Percentiles rank a stretch among this genome's conserved stretches.
phyloP scores from a whole-genome alignment of 2,329 filamentous ascomycete genomes.

The Exophiala aquamarina region DNA sequence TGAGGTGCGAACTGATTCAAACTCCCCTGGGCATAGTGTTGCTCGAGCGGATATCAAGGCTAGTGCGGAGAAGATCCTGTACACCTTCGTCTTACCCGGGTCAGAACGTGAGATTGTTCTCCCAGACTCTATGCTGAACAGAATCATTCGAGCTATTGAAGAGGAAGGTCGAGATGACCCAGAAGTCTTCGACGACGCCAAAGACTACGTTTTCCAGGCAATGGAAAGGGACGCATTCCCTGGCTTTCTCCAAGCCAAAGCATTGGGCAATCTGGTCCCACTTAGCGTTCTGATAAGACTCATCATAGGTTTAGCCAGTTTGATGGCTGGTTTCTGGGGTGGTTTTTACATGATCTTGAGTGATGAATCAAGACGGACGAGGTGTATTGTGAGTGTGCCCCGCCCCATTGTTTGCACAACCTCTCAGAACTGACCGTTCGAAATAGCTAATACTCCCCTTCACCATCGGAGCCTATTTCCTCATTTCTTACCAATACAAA shows the following conservation, averaged over 20 bases:
- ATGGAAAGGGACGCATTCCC: conserved; percentile 99
- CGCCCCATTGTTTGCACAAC: conserved; percentile 1
- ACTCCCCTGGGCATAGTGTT: conserved; percentile 79
- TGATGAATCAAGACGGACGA: conserved; percentile 68
- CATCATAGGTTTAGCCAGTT: conserved; percentile 77
- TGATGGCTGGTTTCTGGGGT: conserved; percentile 93
- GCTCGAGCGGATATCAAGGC: conserved; percentile 86
- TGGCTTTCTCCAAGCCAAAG: conserved; percentile 91
- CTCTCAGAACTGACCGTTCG: conserved; percentile 15
- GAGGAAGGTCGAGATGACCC: conserved; percentile 90
- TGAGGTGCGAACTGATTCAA: conserved; percentile 69
- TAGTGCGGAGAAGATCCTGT: conserved; percentile 97
- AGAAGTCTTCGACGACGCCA: conserved; percentile 94
- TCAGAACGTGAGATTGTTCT: conserved; percentile 95
- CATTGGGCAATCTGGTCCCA: conserved; percentile 91
- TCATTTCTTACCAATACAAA: conserved; percentile 91
- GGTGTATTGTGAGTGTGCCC: conserved; percentile 70
- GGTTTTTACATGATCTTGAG: conserved; percentile 93
- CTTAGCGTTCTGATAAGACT: conserved; percentile 83
- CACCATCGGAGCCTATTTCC: conserved; percentile 82
- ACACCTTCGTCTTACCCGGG: conserved; percentile 92
- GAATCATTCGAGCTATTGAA: conserved; percentile 86
- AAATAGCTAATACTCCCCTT: conserved; percentile 79
- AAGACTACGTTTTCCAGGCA: conserved; percentile 99
- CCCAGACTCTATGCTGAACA: conserved; percentile 79